phyloP scores from a whole-genome alignment of 2,329 filamentous ascomycete species.

The Fusarium torulosum region DNA sequence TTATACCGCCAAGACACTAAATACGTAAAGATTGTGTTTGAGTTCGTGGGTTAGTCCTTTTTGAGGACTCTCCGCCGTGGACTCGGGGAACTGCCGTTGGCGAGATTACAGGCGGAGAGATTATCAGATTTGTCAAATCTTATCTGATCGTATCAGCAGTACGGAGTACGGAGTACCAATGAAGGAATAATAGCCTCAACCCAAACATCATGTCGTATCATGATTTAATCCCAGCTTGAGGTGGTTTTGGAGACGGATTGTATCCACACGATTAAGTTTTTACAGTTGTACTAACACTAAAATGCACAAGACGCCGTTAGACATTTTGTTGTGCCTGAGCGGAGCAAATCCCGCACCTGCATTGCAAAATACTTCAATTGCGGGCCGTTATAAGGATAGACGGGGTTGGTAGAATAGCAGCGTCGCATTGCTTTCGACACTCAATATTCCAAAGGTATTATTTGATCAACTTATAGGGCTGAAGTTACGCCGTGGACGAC shows the following conservation, averaged over 20 bases:
- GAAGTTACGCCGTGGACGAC: too few relatives aligned
- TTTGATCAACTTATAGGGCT: too few relatives aligned
- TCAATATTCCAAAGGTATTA: too few relatives aligned
- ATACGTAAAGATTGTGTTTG: constrained; percentile 7
- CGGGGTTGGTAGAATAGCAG: too few relatives aligned
- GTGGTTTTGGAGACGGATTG: background rate
- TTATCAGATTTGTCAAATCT: constrained; percentile 27
- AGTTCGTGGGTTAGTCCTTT: background rate
- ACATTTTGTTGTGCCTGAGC: background rate
- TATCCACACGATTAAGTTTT: background rate
- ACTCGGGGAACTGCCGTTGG: background rate
- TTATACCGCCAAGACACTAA: constrained; percentile 19
- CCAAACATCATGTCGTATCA: background rate
- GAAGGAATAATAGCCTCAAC: background rate
- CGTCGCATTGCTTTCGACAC: too few relatives aligned
- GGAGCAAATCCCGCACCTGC: background rate
- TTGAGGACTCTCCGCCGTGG: background rate
- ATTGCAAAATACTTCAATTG: too few relatives aligned
- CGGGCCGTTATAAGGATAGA: too few relatives aligned
- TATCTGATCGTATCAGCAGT: constrained; percentile 25
- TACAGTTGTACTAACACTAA: background rate
- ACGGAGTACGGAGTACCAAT: too few relatives aligned
- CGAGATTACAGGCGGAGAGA: constrained; percentile 12
- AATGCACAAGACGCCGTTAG: background rate
- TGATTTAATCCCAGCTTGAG: background rate